Base-by-base conservation (phyloP, 495 filamentous ascomycete species). In the Hypoxylon lienhwacheense region DNA sequence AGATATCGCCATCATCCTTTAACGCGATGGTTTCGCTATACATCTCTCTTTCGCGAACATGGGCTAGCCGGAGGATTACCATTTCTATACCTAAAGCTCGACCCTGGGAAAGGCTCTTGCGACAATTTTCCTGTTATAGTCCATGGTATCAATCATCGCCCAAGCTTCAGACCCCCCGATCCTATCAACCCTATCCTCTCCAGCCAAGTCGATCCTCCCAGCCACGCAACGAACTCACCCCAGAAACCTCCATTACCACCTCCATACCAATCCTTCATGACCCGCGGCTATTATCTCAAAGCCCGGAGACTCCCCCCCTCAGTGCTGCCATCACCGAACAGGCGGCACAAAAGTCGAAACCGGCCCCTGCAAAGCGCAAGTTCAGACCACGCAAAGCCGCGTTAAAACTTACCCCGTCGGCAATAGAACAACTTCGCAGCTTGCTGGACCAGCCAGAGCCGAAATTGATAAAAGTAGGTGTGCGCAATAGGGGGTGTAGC, bases 401-500 rank as follows among this genome's bases (percentile, higher is more conserved):
- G 10, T 90, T 98, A 77, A 88, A 85, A 49, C 77, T 98, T 28
- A 90, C 92, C 0, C 77, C 88, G 0, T 61, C 80, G 2, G 93
- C 93, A 1, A 85, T 91, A 5, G 73, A 83, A 17, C 90, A 91
- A 39, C 79, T 98, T 19, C 81, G 80, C 45, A 77, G 72, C 11
- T 71, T 98, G 22, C 81, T 97, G 22, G 75, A 86, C 26, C 85
- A 88, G 62, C 95, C 93, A 0, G 81, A 89, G 0, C 90, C 92
- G 0, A 95, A 96, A 71, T 76, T 95, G 47, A 96, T 98, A 56
- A 86, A 92, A 47, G 87, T 97, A 0, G 92, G 95, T 0, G 92
- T 97, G 20, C 90, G 88, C 72, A 97, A 96, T 68, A 81, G 87
- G 25, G 95, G 93, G n/a, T 98, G 93, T 67, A 96, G 90, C 5